Evolutionary conservation across 345 rosid genomes (phyloP).

Genomic region (Leavenworthia alabamica): DNA sequence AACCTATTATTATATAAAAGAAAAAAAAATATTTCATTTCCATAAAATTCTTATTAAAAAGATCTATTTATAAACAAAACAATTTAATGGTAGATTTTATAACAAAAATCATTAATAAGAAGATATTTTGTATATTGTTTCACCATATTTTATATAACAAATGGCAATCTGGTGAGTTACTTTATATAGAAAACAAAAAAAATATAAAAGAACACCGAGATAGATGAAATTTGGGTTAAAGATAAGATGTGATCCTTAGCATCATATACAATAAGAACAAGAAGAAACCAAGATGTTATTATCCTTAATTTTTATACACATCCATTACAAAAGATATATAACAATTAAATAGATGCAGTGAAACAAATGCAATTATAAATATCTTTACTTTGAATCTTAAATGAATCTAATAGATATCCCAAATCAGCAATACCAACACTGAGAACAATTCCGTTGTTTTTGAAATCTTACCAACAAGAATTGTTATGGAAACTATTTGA

Average conservation of each 20-base stretch:
- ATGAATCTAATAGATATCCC: constrained; percentile 59
- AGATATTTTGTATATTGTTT: background rate
- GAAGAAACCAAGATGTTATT: background rate
- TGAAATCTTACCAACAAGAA: constrained; percentile 51
- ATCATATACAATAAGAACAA: background rate
- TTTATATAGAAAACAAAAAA: too few relatives aligned
- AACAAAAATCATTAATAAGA: background rate
- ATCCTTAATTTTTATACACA: background rate
- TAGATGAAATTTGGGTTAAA: background rate
- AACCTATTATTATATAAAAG: too few relatives aligned
- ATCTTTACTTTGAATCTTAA: constrained; percentile 17
- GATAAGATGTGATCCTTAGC: background rate
- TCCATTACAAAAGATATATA: background rate
- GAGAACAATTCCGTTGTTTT: constrained; percentile 58
- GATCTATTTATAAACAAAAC: background rate
- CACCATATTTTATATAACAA: background rate
- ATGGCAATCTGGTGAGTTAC: background rate
- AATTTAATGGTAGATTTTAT: background rate
- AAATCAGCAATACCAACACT: constrained; percentile 89
- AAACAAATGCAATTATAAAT: background rate
- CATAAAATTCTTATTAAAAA: background rate
- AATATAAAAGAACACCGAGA: background rate
- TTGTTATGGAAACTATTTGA: constrained; percentile 51
- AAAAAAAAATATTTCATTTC: too few relatives aligned
- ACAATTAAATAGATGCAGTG: background rate